Conservation (phyloP, 495 filamentous ascomycete species). For the Neurospora pannonica region DNA sequence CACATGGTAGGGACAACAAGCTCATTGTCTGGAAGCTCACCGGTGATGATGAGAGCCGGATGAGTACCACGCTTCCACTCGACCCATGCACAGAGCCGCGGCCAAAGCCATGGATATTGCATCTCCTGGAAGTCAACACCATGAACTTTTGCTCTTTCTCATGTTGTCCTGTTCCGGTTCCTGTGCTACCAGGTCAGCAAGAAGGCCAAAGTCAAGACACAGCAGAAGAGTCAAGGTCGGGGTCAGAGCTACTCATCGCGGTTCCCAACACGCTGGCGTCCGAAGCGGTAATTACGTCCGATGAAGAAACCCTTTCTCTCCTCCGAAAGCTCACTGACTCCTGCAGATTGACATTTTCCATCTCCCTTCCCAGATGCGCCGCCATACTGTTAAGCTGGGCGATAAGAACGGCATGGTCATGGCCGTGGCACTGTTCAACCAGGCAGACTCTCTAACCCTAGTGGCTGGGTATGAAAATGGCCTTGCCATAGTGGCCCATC, state of each 20-base stretch:
- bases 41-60: conserved; percentile 47
- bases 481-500: conserved; percentile 49
- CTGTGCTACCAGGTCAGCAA: neutral
- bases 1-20: conserved; percentile 80
- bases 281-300: conserved; percentile 48
- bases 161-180: conserved; percentile 34
- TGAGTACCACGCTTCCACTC: conserved; percentile 66
- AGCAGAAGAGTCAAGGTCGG: conserved; percentile 1
- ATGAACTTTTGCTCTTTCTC: conserved; percentile 94
- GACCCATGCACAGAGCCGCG: conserved; percentile 32
- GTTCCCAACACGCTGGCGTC: conserved; percentile 71
- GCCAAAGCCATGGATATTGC: conserved; percentile 72
- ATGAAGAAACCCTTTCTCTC: neutral
- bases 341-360: conserved; percentile 73
- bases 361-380: conserved; percentile 61
- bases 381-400: conserved; percentile 52
- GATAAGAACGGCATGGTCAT: conserved; percentile 84
- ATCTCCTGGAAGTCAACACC: conserved; percentile 78
- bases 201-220: neutral
- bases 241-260: conserved; percentile 48
- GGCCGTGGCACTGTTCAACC: conserved; percentile 57
- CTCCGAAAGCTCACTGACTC: neutral
- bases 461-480: conserved; percentile 85
- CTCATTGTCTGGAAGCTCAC: conserved; percentile 75
- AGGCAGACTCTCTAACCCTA: conserved; percentile 34